Evolutionary conservation across 768 basidiomycete genomes (phyloP).

Genomic region (Termitomyces sp.): DNA sequence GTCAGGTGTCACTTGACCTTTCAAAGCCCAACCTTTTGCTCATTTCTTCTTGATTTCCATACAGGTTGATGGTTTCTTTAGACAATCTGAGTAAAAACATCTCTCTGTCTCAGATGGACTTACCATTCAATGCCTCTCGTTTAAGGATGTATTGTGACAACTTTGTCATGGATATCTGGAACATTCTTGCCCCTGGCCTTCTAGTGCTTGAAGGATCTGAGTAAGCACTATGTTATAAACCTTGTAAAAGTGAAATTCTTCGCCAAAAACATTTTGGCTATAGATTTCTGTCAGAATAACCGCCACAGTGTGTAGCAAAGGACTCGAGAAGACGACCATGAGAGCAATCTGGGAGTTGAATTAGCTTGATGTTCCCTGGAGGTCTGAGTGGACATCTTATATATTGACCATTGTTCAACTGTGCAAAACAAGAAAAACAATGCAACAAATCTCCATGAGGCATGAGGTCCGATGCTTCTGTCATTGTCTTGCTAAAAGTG

Average conservation of each 20-base stretch:
- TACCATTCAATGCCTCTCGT: neutral
- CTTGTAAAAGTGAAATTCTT: neutral
- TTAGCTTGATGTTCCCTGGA: too few species aligned
- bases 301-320: too few species aligned
- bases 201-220: neutral
- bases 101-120: neutral
- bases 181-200: neutral
- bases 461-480: too few species aligned
- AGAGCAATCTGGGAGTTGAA: too few species aligned
- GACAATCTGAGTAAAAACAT: neutral
- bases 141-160: neutral
- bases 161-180: neutral
- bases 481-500: too few species aligned
- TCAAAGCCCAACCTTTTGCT: neutral
- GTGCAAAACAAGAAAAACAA: too few species aligned
- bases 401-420: too few species aligned
- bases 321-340: too few species aligned
- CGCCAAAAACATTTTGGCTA: neutral
- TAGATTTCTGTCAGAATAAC: neutral
- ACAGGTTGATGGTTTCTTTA: neutral
- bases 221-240: neutral
- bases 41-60: neutral
- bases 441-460: too few species aligned
- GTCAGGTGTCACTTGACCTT: neutral
- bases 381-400: too few species aligned